These are phyloP conservation scores for Globisporangium camurandrum DNA, from an alignment of 352 stramenopile genomes.

Conservation along the genomic window DNA sequence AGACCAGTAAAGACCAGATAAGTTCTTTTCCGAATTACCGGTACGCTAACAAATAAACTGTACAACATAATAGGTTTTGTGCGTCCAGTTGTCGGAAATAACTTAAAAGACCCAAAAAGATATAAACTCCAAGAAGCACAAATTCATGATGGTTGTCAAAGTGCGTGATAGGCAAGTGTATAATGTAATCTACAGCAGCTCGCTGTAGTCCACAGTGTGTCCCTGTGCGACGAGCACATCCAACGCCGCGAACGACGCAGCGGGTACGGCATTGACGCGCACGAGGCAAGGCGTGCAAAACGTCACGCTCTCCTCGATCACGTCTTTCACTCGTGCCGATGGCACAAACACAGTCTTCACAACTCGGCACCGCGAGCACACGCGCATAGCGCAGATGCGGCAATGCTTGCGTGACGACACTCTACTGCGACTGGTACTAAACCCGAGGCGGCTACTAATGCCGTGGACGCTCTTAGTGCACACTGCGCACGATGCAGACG, in stretches of 20 bases:
- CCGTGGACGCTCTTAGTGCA: neutral
- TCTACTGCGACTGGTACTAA: neutral
- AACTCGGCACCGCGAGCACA: slow-evolving; percentile 4
- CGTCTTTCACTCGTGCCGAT: neutral
- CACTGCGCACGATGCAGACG: neutral
- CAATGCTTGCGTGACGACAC: neutral
- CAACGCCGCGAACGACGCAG: slow-evolving; percentile 18
- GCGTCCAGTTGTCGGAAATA: too few species aligned
- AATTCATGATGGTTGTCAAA: too few species aligned
- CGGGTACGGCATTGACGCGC: slow-evolving; percentile 11
- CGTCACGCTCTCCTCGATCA: slow-evolving; percentile 12
- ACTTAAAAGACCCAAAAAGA: too few species aligned
- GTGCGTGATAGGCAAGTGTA: too few species aligned
- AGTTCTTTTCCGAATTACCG: too few species aligned
- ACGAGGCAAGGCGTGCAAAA: slow-evolving; percentile 27
- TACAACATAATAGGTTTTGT: too few species aligned
- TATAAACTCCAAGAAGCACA: too few species aligned
- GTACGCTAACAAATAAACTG: too few species aligned
- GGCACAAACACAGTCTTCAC: slow-evolving; percentile 12
- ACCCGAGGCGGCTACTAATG: neutral
- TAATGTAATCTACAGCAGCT: too few species aligned
- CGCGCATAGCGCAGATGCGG: neutral
- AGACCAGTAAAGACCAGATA: too few species aligned
- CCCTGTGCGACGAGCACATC: slow-evolving; percentile 13
- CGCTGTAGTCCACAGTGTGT: slow-evolving; percentile 10